A percentile compares a stretch with the other conserved stretches of the same genome.
phyloP scores from a whole-genome alignment of 331 rosid species.

The Cydonia oblonga region DNA sequence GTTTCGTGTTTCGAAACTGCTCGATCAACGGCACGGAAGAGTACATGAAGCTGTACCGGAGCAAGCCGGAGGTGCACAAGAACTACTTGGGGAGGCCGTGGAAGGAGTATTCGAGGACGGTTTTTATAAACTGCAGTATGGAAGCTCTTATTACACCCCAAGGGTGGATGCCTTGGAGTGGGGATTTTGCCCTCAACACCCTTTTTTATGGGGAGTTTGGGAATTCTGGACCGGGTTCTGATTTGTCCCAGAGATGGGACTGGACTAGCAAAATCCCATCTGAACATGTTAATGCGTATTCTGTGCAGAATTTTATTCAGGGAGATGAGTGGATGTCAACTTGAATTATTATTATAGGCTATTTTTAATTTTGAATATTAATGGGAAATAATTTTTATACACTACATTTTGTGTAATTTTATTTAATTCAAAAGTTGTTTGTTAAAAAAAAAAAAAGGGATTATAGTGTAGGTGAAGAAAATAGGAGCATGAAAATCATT shows the following conservation, averaged over 20 bases:
- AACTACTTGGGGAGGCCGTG: conserved; percentile 96
- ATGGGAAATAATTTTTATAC: too few species aligned
- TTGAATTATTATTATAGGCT: not conserved
- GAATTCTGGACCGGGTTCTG: conserved; percentile 52
- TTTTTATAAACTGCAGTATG: conserved; percentile 35
- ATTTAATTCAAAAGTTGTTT: too few species aligned
- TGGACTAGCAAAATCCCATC: conserved; percentile 67
- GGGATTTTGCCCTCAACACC: conserved; percentile 51
- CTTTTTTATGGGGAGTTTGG: conserved; percentile 71
- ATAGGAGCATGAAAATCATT: too few species aligned
- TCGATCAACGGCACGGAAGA: conserved; percentile 71
- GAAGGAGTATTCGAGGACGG: conserved; percentile 84
- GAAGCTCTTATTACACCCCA: conserved; percentile 42
- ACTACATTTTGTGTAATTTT: not conserved
- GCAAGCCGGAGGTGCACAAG: conserved; percentile 68
- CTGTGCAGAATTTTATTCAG: conserved; percentile 77
- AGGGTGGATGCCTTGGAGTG: conserved; percentile 86
- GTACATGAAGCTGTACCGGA: conserved; percentile 49
- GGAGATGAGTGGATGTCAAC: conserved; percentile 56
- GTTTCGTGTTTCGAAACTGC: conserved; percentile 73
- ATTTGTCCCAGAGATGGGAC: conserved; percentile 33
- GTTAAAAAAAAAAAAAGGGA: not conserved
- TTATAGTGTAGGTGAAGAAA: not conserved
- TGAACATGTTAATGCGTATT: conserved; percentile 43
- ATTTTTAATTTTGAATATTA: too few species aligned